These are phyloP conservation scores for Begonia loranthoides DNA, from an alignment of 306 rosid species.

Conservation along the genomic window DNA sequence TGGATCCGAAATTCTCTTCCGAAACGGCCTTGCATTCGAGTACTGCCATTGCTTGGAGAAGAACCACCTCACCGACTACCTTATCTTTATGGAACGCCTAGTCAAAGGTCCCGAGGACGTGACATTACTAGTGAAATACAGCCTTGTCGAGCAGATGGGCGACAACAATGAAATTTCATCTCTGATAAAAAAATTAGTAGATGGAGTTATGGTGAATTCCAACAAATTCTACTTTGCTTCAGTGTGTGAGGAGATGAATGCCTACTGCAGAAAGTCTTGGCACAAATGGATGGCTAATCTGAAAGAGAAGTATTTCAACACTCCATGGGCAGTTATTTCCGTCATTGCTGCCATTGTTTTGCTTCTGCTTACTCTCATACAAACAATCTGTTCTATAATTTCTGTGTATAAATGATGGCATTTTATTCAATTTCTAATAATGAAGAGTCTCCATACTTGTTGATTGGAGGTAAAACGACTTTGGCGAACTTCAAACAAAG, in stretches of 20 bases:
- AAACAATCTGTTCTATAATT: constrained; percentile 2
- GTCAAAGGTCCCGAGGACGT: constrained; percentile 11
- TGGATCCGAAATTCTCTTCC: neutral
- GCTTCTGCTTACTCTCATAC: constrained; percentile 8
- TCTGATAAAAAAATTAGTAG: constrained; percentile 7
- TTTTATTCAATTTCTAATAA: too few species aligned
- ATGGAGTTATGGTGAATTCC: neutral
- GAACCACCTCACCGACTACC: constrained; percentile 8
- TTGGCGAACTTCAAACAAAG: too few species aligned
- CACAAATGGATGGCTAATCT: constrained; percentile 17
- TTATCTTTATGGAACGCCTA: constrained; percentile 12
- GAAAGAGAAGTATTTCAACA: constrained; percentile 13
- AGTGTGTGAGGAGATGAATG: constrained; percentile 9
- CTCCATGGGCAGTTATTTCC: constrained; percentile 14
- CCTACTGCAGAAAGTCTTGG: constrained; percentile 2
- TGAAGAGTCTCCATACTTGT: too few species aligned
- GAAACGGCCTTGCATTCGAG: constrained; percentile 28
- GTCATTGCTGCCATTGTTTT: constrained; percentile 4
- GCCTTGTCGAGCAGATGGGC: constrained; percentile 14
- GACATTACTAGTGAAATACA: constrained; percentile 16
- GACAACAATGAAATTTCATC: constrained; percentile 1
- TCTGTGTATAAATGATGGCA: too few species aligned
- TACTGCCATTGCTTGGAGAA: constrained; percentile 5
- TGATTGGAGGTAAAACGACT: too few species aligned
- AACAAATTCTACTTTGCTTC: constrained; percentile 4